Evolutionary conservation across 2,329 filamentous ascomycete species (phyloP), one percentile per base, ranked within the genome.

Genomic region (Chaetomium strumarium): DNA sequence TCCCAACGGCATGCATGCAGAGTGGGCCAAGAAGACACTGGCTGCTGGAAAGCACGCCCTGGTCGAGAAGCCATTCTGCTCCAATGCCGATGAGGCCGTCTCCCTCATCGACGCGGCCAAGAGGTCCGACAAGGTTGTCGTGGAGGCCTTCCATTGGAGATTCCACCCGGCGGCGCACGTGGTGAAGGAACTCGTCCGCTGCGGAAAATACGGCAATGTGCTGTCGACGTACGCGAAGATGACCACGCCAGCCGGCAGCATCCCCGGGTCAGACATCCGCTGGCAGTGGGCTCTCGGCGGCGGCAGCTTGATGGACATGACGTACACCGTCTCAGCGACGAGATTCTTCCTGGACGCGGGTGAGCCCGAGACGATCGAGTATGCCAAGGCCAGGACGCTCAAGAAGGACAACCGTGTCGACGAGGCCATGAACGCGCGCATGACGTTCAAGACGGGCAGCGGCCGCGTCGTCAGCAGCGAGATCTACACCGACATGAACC

Each of bases 121-220:
- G 7, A 24, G 7, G 24, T 24, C 4, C 24, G 7, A 24, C 24
- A 24, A 24, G 7, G 68, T 80, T 1, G 63, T 78, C 3, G 68
- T 81, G 2, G 79, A 82, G 64, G 79, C 78, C 3, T 74, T 76
- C 53, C 78, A 80, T 59, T 68, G 69, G 53, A 66, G 70, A 30
- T 80, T 80, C 60, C 72, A 77, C 55, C 78, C 77, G 0, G 67
- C 70, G 1, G 75, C 71, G 67, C 63, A 68, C 24, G 60, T 60
- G 2, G 77, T 78, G 60, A 52, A 73, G 51, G 55, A 64, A 1
- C 53, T 70, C 8, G 53, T 78, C 10, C 67, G 70, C 46, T 67
- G 62, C 5, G 62, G 63, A 6, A 69, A 68, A 37, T 67, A 77
- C 3, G 66, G 60, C 14, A 65, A 67, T 19, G 71, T 29, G n/a